phyloP scores from a whole-genome alignment of 768 basidiomycete genomes.

The Leccinum incarnatum region DNA sequence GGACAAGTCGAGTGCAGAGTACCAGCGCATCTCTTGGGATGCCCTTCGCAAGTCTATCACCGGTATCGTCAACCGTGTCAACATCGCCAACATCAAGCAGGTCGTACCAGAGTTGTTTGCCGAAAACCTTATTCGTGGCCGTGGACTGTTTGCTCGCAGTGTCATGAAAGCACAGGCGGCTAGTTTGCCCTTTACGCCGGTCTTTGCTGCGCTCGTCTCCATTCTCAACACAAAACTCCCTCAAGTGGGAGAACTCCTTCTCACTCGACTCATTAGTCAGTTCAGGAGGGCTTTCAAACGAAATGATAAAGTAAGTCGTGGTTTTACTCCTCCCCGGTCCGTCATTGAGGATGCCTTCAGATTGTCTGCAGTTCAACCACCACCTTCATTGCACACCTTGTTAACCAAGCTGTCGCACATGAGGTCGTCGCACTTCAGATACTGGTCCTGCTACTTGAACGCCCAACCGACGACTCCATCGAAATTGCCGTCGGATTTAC shows the following conservation, averaged over 20 bases:
- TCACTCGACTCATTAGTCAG: slow-evolving; percentile 89
- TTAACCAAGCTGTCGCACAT: slow-evolving; percentile 91
- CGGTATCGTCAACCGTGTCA: slow-evolving; percentile 99
- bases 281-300: slow-evolving; percentile 94
- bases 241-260: slow-evolving; percentile 88
- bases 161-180: slow-evolving; percentile 98
- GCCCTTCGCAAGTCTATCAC: slow-evolving; percentile 96
- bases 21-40: slow-evolving; percentile 96
- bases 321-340: background rate
- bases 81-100: slow-evolving; percentile 93
- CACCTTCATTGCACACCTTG: slow-evolving; percentile 86
- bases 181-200: slow-evolving; percentile 96
- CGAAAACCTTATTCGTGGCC: slow-evolving; percentile 92
- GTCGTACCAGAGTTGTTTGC: slow-evolving; percentile 87
- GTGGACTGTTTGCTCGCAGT: slow-evolving; percentile 89
- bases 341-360: slow-evolving; percentile 39
- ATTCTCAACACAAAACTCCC: slow-evolving; percentile 98
- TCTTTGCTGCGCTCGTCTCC: slow-evolving; percentile 90
- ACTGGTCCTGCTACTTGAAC: slow-evolving; percentile 90
- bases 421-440: slow-evolving; percentile 95
- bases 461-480: slow-evolving; percentile 95
- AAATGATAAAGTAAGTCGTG: slow-evolving; percentile 85
- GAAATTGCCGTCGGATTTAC: slow-evolving; percentile 98
- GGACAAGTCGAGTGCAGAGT: slow-evolving; percentile 85
- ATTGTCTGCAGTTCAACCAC: slow-evolving; percentile 92